These are phyloP conservation scores for Neurospora terricola DNA, from an alignment of 495 filamentous ascomycete species.

Conservation along the genomic window DNA sequence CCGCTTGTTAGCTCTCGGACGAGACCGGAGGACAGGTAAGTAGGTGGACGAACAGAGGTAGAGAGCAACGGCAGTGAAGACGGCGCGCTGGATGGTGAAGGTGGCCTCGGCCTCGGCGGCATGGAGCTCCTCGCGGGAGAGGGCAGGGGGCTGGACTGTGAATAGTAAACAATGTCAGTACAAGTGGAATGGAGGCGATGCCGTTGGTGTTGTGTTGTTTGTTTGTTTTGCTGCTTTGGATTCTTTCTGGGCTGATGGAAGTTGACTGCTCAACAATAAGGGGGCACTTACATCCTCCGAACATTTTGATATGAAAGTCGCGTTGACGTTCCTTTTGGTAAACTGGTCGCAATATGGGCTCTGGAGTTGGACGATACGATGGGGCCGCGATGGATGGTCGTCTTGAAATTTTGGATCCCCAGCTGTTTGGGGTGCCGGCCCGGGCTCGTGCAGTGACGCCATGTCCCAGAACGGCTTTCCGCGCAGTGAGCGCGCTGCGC, in stretches of 20 bases:
- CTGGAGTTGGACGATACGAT: neutral
- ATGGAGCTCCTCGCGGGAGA: slow-evolving; percentile 43
- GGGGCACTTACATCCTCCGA: slow-evolving; percentile 32
- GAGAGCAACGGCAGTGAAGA: slow-evolving; percentile 55
- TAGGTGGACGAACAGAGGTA: slow-evolving; percentile 64
- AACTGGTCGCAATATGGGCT: neutral
- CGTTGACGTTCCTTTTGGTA: neutral
- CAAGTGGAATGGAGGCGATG: neutral
- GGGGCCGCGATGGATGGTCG: neutral
- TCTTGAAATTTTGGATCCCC: neutral
- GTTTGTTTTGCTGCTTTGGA: slow-evolving; percentile 8
- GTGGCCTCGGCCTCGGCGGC: slow-evolving; percentile 61
- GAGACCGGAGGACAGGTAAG: neutral
- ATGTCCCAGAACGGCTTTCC: neutral
- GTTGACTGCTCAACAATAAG: neutral
- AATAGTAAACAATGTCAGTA: neutral
- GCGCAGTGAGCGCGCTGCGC: neutral
- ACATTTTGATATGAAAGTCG: slow-evolving; percentile 25
- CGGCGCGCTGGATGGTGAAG: slow-evolving; percentile 52
- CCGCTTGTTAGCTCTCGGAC: slow-evolving; percentile 4
- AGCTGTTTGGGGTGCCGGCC: neutral
- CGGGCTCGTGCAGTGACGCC: neutral
- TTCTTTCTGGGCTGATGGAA: too few species aligned
- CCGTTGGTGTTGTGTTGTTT: neutral
- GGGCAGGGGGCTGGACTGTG: slow-evolving; percentile 39